These are phyloP conservation scores for Chaetothyriales sp. DNA, from an alignment of 2,329 filamentous ascomycete species.

Conservation along the genomic window DNA sequence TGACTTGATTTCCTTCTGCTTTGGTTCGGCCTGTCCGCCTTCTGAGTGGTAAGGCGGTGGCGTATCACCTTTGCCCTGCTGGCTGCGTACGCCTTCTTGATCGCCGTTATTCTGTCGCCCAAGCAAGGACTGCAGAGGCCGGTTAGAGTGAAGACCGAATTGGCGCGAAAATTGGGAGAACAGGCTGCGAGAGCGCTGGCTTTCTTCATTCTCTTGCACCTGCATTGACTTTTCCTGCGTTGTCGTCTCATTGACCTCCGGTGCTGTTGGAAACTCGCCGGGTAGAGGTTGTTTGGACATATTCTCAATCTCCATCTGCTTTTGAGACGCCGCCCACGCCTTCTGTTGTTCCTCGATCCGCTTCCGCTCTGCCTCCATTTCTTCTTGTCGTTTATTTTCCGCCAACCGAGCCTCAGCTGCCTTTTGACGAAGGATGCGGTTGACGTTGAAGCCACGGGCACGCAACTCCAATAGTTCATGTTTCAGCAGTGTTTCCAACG, in stretches of 20 bases:
- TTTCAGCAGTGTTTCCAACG: constrained; percentile 79
- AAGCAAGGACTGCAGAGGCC: constrained; percentile 22
- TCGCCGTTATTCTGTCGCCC: constrained; percentile 8
- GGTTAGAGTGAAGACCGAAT: constrained; percentile 43
- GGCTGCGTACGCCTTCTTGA: constrained; percentile 5
- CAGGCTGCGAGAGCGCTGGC: constrained; percentile 39
- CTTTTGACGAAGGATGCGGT: constrained; percentile 78
- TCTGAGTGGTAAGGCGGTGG: constrained; percentile 28
- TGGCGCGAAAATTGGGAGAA: constrained; percentile 55
- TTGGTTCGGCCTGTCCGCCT: constrained; percentile 7
- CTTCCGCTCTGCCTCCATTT: constrained; percentile 57
- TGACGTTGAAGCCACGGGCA: constrained; percentile 87
- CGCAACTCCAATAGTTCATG: constrained; percentile 69
- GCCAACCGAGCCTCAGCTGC: constrained; percentile 76
- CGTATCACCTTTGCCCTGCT: constrained; percentile 14
- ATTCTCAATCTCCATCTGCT: constrained; percentile 19
- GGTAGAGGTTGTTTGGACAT: constrained; percentile 44
- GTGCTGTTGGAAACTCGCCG: constrained; percentile 55
- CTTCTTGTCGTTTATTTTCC: constrained; percentile 63
- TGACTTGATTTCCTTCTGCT: constrained; percentile 5
- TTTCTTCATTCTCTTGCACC: constrained; percentile 11
- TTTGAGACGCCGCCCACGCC: constrained; percentile 30
- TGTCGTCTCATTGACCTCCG: constrained; percentile 23
- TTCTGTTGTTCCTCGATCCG: constrained; percentile 47
- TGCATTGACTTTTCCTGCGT: constrained; percentile 5